Base-by-base conservation (phyloP, 139 green algal species). In the Mesostigma viride region DNA sequence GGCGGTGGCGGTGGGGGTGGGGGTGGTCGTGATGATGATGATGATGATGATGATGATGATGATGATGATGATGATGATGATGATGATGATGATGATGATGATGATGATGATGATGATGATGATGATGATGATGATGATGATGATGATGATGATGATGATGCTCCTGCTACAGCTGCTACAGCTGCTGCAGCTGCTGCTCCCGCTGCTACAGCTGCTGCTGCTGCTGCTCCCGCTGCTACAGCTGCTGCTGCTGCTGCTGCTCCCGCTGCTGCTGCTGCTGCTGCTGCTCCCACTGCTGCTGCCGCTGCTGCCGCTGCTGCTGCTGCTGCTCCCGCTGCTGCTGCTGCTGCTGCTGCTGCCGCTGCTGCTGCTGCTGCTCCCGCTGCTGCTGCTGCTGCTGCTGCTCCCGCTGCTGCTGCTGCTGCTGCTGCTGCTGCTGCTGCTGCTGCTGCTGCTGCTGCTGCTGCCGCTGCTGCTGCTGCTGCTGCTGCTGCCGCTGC, bases 401-500 rank as follows among this genome's bases (percentile, higher is more conserved):
- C n/a, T n/a, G n/a, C n/a, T n/a, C n/a, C n/a, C n/a, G n/a, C n/a
- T n/a, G n/a, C 40, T 48, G 40, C 40, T 48, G 40, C 40, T 48
- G 40, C 40, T 48, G 40, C 40, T 48, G 40, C 40, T 48, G 40
- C 40, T 48, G 40, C 40, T 48, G 40, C 40, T 48, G 40, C 40
- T 48, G 40, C 40, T 48, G 40, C 40, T 48, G 40, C 40, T 48
- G 40, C 40, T 48, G 40, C 40, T 48, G 40, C 40, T 48, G 40
- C 11, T 48, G 40, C 40, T 48, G 40, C 11, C 11, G 40, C 40
- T 48, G 40, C 40, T 48, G 40, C 40, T 48, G 40, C 40, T 48
- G 40, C 40, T 48, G 40, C 40, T 48, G 40, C 40, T 48, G 40
- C 40, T 48, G 40, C 40, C 40, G 40, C 40, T 11, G 40, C 40